Evolutionary conservation across 2,329 filamentous ascomycete species (phyloP).

Genomic region (Fusarium avenaceum): DNA sequence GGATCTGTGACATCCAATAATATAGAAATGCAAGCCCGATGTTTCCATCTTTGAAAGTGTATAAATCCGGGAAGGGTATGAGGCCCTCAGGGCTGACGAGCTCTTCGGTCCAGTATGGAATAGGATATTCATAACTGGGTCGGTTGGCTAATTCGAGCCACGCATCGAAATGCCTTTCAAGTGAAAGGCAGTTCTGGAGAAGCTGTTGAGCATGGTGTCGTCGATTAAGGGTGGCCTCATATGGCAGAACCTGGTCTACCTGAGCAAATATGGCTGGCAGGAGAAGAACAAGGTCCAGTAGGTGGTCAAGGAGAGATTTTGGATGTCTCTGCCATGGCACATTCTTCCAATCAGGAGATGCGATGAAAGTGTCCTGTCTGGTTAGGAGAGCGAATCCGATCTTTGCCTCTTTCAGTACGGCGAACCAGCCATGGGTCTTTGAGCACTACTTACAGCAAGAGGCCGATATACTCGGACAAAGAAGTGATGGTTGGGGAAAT

Average conservation of each 20-base stretch:
- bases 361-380: slow-evolving; percentile 65
- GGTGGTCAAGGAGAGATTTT: slow-evolving; percentile 64
- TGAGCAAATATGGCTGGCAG: slow-evolving; percentile 63
- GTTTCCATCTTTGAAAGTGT: slow-evolving; percentile 60
- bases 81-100: slow-evolving; percentile 48
- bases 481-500: slow-evolving; percentile 70
- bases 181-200: slow-evolving; percentile 60
- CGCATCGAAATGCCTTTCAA: slow-evolving; percentile 63
- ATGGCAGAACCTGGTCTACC: slow-evolving; percentile 58
- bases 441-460: slow-evolving; percentile 61
- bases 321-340: slow-evolving; percentile 66
- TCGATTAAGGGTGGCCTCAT: slow-evolving; percentile 58
- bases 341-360: slow-evolving; percentile 64
- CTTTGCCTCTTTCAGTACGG: slow-evolving; percentile 51
- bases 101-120: slow-evolving; percentile 59
- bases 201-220: slow-evolving; percentile 63
- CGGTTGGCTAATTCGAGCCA: slow-evolving; percentile 59
- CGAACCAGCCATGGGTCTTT: neutral
- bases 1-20: slow-evolving; percentile 66
- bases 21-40: slow-evolving; percentile 64
- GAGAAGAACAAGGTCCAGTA: slow-evolving; percentile 65
- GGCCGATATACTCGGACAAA: slow-evolving; percentile 69
- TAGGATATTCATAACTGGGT: slow-evolving; percentile 48
- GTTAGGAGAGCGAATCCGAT: slow-evolving; percentile 64
- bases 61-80: slow-evolving; percentile 61